These are phyloP conservation scores for Eimeria brunetti DNA, from an alignment of 169 alveolate species.

Conservation along the genomic window DNA sequence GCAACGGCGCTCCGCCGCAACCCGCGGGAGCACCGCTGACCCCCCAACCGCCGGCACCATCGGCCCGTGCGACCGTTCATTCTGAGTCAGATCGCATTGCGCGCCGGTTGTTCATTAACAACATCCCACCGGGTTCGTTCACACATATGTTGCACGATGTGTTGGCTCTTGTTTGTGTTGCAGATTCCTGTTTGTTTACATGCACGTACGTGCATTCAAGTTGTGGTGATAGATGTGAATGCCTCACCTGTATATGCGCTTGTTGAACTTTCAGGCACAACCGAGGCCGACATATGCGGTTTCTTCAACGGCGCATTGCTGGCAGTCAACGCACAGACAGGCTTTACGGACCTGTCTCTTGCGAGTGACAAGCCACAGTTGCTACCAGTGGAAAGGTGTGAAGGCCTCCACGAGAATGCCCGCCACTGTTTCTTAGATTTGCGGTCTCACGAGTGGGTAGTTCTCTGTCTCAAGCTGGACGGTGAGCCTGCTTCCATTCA, in stretches of 20 bases:
- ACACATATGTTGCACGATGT: background rate
- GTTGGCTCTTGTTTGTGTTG: background rate
- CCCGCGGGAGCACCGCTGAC: slow-evolving; percentile 22
- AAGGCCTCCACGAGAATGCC: slow-evolving; percentile 78
- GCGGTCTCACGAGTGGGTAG: slow-evolving; percentile 88
- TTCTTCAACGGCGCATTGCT: slow-evolving; percentile 83
- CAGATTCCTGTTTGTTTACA: background rate
- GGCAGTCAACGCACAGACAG: slow-evolving; percentile 81
- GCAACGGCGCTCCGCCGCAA: background rate
- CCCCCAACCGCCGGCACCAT: slow-evolving; percentile 11
- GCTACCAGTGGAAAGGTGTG: slow-evolving; percentile 81
- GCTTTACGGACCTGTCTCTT: slow-evolving; percentile 45
- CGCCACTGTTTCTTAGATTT: slow-evolving; percentile 90
- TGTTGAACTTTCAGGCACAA: slow-evolving; percentile 68
- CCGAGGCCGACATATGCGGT: slow-evolving; percentile 81
- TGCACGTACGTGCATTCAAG: background rate
- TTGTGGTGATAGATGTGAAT: background rate
- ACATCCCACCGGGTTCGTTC: slow-evolving; percentile 45
- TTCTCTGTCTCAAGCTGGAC: slow-evolving; percentile 89
- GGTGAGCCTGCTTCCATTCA: slow-evolving; percentile 73
- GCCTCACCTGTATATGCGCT: background rate
- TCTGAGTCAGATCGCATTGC: slow-evolving; percentile 66
- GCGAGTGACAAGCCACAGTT: slow-evolving; percentile 73
- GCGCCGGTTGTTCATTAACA: slow-evolving; percentile 56
- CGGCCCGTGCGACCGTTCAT: slow-evolving; percentile 37